Conservation (phyloP, 2,329 filamentous ascomycete genomes). For the Zopfia rhizophila region DNA sequence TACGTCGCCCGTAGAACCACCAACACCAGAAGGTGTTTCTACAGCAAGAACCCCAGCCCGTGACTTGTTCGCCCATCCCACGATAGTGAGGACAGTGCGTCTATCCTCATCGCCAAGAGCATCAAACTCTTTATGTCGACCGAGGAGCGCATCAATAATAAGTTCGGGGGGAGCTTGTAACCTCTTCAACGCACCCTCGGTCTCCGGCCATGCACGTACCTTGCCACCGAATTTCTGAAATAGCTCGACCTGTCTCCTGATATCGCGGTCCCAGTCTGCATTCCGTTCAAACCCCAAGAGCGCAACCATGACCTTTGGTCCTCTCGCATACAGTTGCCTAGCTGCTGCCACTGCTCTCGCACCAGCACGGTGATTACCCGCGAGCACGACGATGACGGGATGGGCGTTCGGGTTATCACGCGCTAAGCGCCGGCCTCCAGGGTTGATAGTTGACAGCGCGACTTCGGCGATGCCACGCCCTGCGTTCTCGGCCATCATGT, state of each 20-base stretch:
- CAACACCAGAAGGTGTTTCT: constrained; percentile 91
- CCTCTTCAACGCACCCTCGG: constrained; percentile 63
- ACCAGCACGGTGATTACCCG: constrained; percentile 93
- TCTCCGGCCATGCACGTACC: constrained; percentile 70
- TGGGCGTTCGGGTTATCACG: constrained; percentile 58
- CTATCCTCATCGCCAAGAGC: constrained; percentile 86
- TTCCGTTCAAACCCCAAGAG: constrained; percentile 87
- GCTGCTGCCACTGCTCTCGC: constrained; percentile 85
- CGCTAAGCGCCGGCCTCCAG: constrained; percentile 67
- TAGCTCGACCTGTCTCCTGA: constrained; percentile 83
- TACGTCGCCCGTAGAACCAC: constrained; percentile 73
- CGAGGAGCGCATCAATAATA: constrained; percentile 89
- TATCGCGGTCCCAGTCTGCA: constrained; percentile 79
- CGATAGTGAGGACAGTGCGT: constrained; percentile 85
- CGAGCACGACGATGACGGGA: constrained; percentile 78
- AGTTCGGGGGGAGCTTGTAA: constrained; percentile 76
- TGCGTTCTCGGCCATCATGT: constrained; percentile 91
- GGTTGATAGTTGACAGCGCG: constrained; percentile 72
- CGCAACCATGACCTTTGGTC: constrained; percentile 82
- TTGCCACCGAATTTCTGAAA: constrained; percentile 85
- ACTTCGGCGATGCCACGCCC: constrained; percentile 89
- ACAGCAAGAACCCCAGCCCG: constrained; percentile 85
- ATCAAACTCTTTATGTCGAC: constrained; percentile 87
- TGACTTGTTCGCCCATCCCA: constrained; percentile 92
- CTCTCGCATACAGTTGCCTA: constrained; percentile 86